A percentile compares a stretch with the other conserved stretches of the same genome.
Evolutionary conservation across 805 yeast species (phyloP).

Genomic region (Ogataea minuta): DNA sequence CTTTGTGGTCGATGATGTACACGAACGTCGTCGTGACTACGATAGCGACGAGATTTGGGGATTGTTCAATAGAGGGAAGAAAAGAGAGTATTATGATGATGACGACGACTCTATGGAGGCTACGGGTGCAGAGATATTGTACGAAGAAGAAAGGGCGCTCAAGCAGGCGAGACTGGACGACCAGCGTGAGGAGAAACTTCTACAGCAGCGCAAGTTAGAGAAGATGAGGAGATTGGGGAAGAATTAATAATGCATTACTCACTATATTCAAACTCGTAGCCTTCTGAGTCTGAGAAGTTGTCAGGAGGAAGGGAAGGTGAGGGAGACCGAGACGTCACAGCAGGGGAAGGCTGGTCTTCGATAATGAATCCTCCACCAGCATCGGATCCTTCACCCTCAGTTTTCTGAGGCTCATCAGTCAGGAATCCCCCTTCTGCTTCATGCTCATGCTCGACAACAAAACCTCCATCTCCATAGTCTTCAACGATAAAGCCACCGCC

Average conservation of each 20-base stretch:
- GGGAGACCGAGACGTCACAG: not conserved
- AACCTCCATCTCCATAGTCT: slow-evolving; percentile 2
- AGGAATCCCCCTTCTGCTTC: too few relatives aligned
- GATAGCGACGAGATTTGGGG: slow-evolving; percentile 89
- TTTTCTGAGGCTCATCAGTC: slow-evolving; percentile 12
- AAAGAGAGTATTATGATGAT: slow-evolving; percentile 45
- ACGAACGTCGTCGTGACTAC: slow-evolving; percentile 33
- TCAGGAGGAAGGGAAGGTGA: not conserved
- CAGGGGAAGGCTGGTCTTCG: not conserved
- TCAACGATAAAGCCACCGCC: not conserved
- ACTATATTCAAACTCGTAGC: slow-evolving; percentile 47
- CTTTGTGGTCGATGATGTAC: slow-evolving; percentile 53
- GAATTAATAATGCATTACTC: slow-evolving; percentile 18
- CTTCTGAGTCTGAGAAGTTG: slow-evolving; percentile 27
- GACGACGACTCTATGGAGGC: slow-evolving; percentile 87
- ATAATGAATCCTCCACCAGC: slow-evolving; percentile 15
- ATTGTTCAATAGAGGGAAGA: slow-evolving; percentile 66
- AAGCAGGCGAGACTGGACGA: slow-evolving; percentile 76
- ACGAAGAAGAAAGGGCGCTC: slow-evolving; percentile 73
- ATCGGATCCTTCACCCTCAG: slow-evolving; percentile 1
- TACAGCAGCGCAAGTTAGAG: slow-evolving; percentile 45
- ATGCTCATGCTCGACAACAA: slow-evolving; percentile 4
- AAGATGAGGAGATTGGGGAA: slow-evolving; percentile 40
- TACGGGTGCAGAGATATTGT: slow-evolving; percentile 82
- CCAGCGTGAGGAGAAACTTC: slow-evolving; percentile 60